Percentiles rank a stretch among this genome's conserved stretches.
phyloP scores from a whole-genome alignment of 306 rosid species.

The Vigna nakashimae region DNA sequence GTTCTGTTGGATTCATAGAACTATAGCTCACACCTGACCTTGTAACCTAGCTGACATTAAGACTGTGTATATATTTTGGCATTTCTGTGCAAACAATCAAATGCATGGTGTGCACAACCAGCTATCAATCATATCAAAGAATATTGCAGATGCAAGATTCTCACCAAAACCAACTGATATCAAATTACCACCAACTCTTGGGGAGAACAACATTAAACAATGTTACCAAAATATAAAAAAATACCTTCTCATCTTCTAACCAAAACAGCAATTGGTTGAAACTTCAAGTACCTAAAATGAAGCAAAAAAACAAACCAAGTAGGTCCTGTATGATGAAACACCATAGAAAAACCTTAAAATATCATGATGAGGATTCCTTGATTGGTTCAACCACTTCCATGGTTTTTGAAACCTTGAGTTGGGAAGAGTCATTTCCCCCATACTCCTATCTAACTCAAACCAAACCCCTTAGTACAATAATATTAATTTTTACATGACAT shows the following conservation, averaged over 20 bases:
- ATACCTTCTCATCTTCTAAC: not conserved
- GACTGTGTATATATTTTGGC: slow-evolving; percentile 17
- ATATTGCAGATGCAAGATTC: slow-evolving; percentile 32
- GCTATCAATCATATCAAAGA: slow-evolving; percentile 33
- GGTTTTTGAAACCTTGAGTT: not conserved
- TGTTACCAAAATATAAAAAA: not conserved
- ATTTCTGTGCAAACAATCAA: slow-evolving; percentile 10
- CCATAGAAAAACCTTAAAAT: slow-evolving; percentile 29
- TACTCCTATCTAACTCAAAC: slow-evolving; percentile 15
- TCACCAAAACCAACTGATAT: slow-evolving; percentile 19
- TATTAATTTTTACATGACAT: not conserved
- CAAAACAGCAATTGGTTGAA: slow-evolving; percentile 13
- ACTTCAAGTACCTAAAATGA: slow-evolving; percentile 12
- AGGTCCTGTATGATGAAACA: slow-evolving; percentile 18
- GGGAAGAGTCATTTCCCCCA: no score
- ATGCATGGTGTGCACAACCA: slow-evolving; percentile 27
- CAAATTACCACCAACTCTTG: slow-evolving; percentile 41
- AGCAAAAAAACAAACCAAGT: slow-evolving; percentile 9
- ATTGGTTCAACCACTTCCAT: slow-evolving; percentile 34
- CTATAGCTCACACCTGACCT: slow-evolving; percentile 2
- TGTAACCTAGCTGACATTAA: slow-evolving; percentile 34
- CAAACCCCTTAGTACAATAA: not conserved
- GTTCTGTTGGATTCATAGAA: slow-evolving; percentile 27
- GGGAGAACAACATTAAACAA: slow-evolving; percentile 27
- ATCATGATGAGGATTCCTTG: not conserved